Evolutionary conservation across 768 basidiomycete species (phyloP).

Genomic region (Lactifluus subvellereus): DNA sequence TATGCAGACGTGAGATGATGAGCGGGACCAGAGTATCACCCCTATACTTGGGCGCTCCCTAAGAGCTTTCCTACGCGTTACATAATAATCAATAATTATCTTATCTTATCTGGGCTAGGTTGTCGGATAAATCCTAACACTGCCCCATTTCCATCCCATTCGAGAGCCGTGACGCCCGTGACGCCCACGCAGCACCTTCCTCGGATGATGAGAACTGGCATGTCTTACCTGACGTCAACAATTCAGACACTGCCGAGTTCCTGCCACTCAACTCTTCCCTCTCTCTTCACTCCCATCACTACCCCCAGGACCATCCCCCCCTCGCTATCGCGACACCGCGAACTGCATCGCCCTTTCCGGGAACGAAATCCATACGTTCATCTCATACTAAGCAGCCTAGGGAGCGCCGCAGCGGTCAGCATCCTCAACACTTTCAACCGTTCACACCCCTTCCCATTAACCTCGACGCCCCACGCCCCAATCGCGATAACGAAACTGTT

Average conservation of each 20-base stretch:
- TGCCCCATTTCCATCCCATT: constrained; percentile 15
- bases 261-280: constrained; percentile 36
- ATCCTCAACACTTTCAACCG: constrained; percentile 60
- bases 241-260: constrained; percentile 22
- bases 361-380: constrained; percentile 2
- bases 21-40: too few species aligned
- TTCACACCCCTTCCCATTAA: constrained; percentile 24
- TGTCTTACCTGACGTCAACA: constrained; percentile 28
- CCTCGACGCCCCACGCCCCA: constrained; percentile 26
- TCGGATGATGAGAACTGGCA: constrained; percentile 45
- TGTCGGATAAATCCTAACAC: too few species aligned
- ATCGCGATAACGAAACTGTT: constrained; percentile 31
- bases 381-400: constrained; percentile 26
- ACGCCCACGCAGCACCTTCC: constrained; percentile 26
- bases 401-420: constrained; percentile 37
- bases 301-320: constrained; percentile 42
- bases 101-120: too few species aligned
- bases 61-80: too few species aligned
- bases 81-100: too few species aligned
- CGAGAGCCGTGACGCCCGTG: constrained; percentile 6
- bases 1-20: too few species aligned
- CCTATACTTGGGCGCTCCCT: too few species aligned
- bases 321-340: constrained; percentile 26
- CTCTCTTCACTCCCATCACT: constrained; percentile 48
- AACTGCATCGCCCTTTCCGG: constrained; percentile 13